These are phyloP conservation scores for Backusella circina DNA, from an alignment of 192 early-diverging fungal species.

Conservation along the genomic window DNA sequence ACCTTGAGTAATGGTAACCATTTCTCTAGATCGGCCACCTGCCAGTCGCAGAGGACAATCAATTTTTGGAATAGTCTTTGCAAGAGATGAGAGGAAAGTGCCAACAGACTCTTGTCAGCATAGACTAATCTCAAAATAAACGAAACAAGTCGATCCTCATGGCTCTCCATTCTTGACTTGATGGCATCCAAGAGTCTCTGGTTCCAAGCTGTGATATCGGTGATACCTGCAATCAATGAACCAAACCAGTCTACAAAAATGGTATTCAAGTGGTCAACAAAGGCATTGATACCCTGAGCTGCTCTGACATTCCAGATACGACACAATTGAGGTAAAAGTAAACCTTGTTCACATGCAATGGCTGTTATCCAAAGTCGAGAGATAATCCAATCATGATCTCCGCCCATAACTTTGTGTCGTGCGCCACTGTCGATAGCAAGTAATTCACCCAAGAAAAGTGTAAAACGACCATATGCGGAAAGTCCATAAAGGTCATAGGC, in stretches of 20 bases:
- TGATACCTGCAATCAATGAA: neutral
- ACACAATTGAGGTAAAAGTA: slow-evolving; percentile 21
- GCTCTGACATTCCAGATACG: slow-evolving; percentile 18
- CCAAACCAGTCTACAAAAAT: slow-evolving; percentile 9
- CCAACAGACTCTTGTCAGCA: neutral
- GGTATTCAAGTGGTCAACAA: slow-evolving; percentile 6
- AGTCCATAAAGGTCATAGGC: slow-evolving; percentile 49
- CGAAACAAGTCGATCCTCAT: neutral
- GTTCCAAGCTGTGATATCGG: neutral
- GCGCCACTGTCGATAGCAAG: slow-evolving; percentile 29
- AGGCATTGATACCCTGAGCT: slow-evolving; percentile 1
- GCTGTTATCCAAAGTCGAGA: slow-evolving; percentile 25
- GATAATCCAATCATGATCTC: slow-evolving; percentile 35
- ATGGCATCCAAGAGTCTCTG: neutral
- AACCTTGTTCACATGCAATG: slow-evolving; percentile 31
- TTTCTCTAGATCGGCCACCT: neutral
- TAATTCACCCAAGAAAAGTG: slow-evolving; percentile 40
- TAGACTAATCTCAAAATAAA: neutral
- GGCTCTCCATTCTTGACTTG: neutral
- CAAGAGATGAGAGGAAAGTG: neutral
- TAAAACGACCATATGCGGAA: slow-evolving; percentile 42
- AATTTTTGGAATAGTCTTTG: neutral
- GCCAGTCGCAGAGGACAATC: neutral
- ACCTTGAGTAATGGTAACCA: slow-evolving; percentile 7
- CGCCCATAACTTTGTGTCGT: slow-evolving; percentile 22